Evolutionary conservation across 805 yeast genomes (phyloP), one percentile per base, ranked within the genome.

Genomic region (Grigorovia jiainica): DNA sequence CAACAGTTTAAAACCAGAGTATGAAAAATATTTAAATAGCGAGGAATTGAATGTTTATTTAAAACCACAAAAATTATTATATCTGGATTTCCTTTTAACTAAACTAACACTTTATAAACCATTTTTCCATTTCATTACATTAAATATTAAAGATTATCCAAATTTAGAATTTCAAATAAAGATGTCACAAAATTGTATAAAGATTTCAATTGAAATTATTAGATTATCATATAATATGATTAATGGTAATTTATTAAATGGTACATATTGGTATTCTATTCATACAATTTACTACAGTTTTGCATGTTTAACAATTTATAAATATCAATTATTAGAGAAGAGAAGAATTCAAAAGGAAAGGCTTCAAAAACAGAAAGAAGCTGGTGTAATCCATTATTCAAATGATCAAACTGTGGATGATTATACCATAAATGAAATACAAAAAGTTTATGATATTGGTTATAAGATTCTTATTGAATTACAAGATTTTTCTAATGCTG

Each of bases 181-280:
- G 10, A 73, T 87, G 57, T 94, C 95, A 0, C 72, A 81, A 51
- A 83, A 83, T 52, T 87, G 96, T 63, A 80, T 87, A 42, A 78
- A 81, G 50, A 87, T 85, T 8, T 89, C 95, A 0, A 70, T 92
- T 44, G 76, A 82, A 52, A 94, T 84, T 23, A 87, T 87, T 15
- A 79, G 79, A 52, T 59, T 86, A 43, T 87, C 95, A 0, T 78
- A 82, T 51, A 87, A 82, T 54, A 77, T 87, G 87, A 78, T 82
- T 47, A 72, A 75, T 48, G 76, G 78, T 47, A 71, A 79, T 44
- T 69, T 85, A 60, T 65, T 87, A 32, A 76, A 79, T 48, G 95
- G 95, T 1, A 83, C 92, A 2, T 89, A 87, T 56, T 87, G 95
- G 95, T 87, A 86, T 56, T 79, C 92, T 6, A 82, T 84, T 55